Base-by-base conservation (phyloP, 2,329 filamentous ascomycete genomes). In the Canariomyces notabilis region DNA sequence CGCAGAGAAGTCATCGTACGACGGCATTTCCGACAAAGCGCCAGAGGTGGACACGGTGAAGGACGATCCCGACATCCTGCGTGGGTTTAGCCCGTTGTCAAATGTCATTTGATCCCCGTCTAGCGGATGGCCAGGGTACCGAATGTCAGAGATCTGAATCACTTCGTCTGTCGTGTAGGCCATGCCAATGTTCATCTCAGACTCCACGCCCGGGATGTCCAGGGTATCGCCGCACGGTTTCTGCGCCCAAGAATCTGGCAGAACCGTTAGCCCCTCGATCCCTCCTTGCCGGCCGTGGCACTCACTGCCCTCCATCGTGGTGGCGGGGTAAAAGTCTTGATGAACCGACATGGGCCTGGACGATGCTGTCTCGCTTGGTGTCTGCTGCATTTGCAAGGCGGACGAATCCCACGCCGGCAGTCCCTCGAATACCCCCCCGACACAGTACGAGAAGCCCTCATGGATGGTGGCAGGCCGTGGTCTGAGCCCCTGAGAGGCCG, bases 61-160 rank as follows among this genome's bases (percentile, higher is more conserved):
- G 1, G 84, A 87, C 2, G 84, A 87, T 38, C 83, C 83, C 16
- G 84, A 87, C 71, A 86, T 77, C 51, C 82, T 76, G 49, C 83
- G 75, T 37, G 75, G 71, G 52, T 77, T 75, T 37, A 75, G 64
- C n/a, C 67, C 69, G 44, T 73, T 67, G 33, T 80, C 77, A 50
- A 76, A 71, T 47, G 68, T 69, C 49, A 76, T 58, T 15, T 66
- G 53, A 29, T 80, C 76, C 44, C 69, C 65, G n/a, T 82, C 78
- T 63, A 72, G 56, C 55, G 68, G 66, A 44, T 64, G 56, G 49
- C 71, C 62, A 51, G 68, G 56, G 56, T 76, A 81, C 58, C 77
- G 70, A 48, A 83, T 64, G 59, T 83, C 80, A 29, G 83, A 68
- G 46, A 84, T 76, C 11, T 79, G 77, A 52, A 83, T 76, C 43